Evolutionary conservation across 2,329 filamentous ascomycete species (phyloP).

Genomic region (Claviceps sp.): DNA sequence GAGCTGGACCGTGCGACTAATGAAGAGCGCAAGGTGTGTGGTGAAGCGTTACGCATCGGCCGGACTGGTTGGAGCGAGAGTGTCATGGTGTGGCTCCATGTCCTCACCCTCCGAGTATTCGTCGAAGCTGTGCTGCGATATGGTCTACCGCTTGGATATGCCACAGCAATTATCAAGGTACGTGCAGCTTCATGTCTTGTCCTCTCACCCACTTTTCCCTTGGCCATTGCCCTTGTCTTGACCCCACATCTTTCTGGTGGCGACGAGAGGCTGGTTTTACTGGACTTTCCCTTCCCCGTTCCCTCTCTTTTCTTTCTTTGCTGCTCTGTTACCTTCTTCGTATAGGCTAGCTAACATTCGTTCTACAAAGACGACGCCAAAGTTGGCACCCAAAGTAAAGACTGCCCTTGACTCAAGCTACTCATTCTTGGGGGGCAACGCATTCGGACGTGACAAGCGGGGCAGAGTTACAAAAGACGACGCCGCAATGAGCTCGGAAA

Average conservation of each 20-base stretch:
- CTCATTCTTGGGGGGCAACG: constrained; percentile 88
- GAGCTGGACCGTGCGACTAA: constrained; percentile 71
- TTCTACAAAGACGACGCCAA: constrained; percentile 57
- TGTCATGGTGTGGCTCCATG: constrained; percentile 92
- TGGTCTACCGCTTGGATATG: constrained; percentile 79
- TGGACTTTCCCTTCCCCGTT: neutral
- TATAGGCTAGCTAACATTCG: neutral
- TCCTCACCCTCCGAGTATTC: constrained; percentile 81
- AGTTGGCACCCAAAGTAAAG: constrained; percentile 67
- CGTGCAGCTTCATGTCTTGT: constrained; percentile 12
- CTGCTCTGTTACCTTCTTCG: neutral
- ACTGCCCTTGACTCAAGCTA: constrained; percentile 69
- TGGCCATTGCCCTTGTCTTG: too few relatives aligned
- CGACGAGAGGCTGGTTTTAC: too few relatives aligned
- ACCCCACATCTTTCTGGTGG: neutral
- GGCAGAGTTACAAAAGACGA: constrained; percentile 88
- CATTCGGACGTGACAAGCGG: constrained; percentile 86
- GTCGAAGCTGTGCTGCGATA: constrained; percentile 97
- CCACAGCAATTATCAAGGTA: constrained; percentile 76
- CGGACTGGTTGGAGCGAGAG: constrained; percentile 92
- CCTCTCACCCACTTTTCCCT: too few relatives aligned
- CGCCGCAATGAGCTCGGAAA: constrained; percentile 61
- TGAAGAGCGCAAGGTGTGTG: constrained; percentile 86
- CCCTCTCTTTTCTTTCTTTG: neutral
- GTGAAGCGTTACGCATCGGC: constrained; percentile 74